phyloP scores from a whole-genome alignment of 2,329 filamentous ascomycete species.

The Thielaviopsis musarum region DNA sequence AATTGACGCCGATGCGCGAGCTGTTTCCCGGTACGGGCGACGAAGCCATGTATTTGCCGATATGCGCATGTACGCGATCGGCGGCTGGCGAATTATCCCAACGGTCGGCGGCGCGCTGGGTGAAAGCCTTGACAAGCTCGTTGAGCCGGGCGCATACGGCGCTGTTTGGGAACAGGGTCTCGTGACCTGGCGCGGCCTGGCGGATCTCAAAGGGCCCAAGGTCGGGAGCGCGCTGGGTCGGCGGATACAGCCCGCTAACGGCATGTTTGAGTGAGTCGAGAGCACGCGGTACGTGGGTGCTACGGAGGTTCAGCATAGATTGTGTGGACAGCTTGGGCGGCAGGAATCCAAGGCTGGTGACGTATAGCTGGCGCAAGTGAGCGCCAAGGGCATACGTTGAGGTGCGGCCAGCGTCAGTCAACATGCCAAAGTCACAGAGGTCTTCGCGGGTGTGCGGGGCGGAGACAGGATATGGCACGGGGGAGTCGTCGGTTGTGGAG shows the following conservation, averaged over 20 bases:
- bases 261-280: slow-evolving; percentile 63
- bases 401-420: slow-evolving; percentile 58
- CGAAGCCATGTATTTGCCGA: slow-evolving; percentile 61
- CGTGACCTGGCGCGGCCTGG: slow-evolving; percentile 47
- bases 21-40: slow-evolving; percentile 34
- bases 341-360: slow-evolving; percentile 58
- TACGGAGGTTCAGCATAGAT: slow-evolving; percentile 50
- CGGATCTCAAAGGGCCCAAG: slow-evolving; percentile 28
- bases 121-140: slow-evolving; percentile 52
- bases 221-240: slow-evolving; percentile 23
- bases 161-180: slow-evolving; percentile 70
- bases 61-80: slow-evolving; percentile 59
- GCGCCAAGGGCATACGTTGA: slow-evolving; percentile 54
- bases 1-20: slow-evolving; percentile 62
- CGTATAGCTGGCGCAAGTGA: slow-evolving; percentile 53
- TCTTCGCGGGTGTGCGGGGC: slow-evolving; percentile 54
- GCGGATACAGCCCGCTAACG: slow-evolving; percentile 59
- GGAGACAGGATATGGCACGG: slow-evolving; percentile 47
- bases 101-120: slow-evolving; percentile 49
- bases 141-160: slow-evolving; percentile 56
- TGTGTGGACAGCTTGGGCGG: slow-evolving; percentile 33
- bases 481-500: slow-evolving; percentile 48
- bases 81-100: slow-evolving; percentile 72
- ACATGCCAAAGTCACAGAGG: slow-evolving; percentile 63
- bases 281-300: slow-evolving; percentile 59